Evolutionary conservation across 2,329 filamentous ascomycete genomes (phyloP).

Genomic region (Aspergillus floridensis): DNA sequence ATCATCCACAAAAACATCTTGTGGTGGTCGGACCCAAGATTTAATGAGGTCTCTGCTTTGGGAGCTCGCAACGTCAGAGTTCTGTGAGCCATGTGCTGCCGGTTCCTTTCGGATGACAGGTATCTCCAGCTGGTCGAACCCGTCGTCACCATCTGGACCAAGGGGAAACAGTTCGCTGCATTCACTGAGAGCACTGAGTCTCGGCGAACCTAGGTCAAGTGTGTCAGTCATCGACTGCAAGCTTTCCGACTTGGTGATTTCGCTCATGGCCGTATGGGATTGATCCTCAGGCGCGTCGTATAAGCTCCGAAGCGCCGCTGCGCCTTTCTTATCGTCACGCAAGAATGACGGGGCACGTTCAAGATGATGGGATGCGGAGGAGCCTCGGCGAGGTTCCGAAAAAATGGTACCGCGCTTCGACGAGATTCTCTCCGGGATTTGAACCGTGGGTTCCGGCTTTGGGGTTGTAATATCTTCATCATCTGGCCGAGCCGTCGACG

Average conservation of each 20-base stretch:
- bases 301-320: conserved; percentile 40
- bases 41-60: conserved; percentile 26
- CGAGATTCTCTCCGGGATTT: conserved; percentile 42
- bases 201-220: conserved; percentile 37
- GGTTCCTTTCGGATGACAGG: conserved; percentile 24
- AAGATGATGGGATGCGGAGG: conserved; percentile 27
- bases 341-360: conserved; percentile 42
- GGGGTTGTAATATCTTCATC: conserved; percentile 30
- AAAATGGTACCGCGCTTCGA: conserved; percentile 30
- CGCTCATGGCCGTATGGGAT: conserved; percentile 27
- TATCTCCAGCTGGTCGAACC: conserved; percentile 29
- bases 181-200: conserved; percentile 45
- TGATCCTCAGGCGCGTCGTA: conserved; percentile 33
- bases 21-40: conserved; percentile 32
- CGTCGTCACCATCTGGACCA: conserved; percentile 23
- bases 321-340: conserved; percentile 35
- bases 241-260: conserved; percentile 36
- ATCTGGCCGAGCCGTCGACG: conserved; percentile 27
- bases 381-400: conserved; percentile 17
- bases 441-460: conserved; percentile 25
- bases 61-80: conserved; percentile 15
- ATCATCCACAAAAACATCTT: conserved; percentile 15
- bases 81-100: conserved; percentile 16
- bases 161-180: conserved; percentile 42
- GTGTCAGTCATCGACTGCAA: conserved; percentile 36